Base-by-base conservation (phyloP, 352 stramenopile genomes). In the Phytopythium delawarense region DNA sequence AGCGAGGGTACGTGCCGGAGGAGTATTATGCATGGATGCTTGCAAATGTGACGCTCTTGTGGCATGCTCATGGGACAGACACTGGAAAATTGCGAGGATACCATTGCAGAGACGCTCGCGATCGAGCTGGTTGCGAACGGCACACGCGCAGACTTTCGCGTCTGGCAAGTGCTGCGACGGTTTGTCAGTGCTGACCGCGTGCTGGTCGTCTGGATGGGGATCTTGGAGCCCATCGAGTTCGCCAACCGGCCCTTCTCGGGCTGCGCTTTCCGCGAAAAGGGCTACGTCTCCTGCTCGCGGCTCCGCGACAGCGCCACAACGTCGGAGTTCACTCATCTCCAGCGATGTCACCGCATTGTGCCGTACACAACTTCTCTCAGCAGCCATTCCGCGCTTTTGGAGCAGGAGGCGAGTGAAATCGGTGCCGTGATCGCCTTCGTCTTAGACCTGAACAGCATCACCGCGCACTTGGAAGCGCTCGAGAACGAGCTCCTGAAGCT, bases 211-310 rank as follows among this genome's bases (percentile, higher is more conserved):
- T 81, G 78, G 65, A 69, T 73, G 12, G 70, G 78, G 9, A 76
- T 74, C 51, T 62, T 80, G 34, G 66, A 82, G 13, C 81, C 79
- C 11, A 55, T 74, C 16, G 74, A 80, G 65, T 82, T 89, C 62
- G 72, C 75, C 39, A 66, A 80, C 55, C 74, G 87, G 62, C 70
- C 70, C 12, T 61, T 77, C 32, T 52, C 44, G 25, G 54, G 70
- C 15, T 57, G 71, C 64, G 53, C 68, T 28, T 89, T 87, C 56
- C 67, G 74, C 30, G 70, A 88, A 42, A 70, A 76, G 25, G 77
- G 79, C 16, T 89, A 86, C 60, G 76, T 84, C 54, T 64, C 88
- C 53, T 71, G 61, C 9, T n/a, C n/a, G n/a, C n/a, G n/a, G n/a
- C n/a, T n/a, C n/a, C n/a, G n/a, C n/a, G 66, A 71, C 28, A 50